Evolutionary conservation across 164 flowering plant species (phyloP), one percentile per base, ranked within the genome.

Genomic region (Pachysandra terminalis): DNA sequence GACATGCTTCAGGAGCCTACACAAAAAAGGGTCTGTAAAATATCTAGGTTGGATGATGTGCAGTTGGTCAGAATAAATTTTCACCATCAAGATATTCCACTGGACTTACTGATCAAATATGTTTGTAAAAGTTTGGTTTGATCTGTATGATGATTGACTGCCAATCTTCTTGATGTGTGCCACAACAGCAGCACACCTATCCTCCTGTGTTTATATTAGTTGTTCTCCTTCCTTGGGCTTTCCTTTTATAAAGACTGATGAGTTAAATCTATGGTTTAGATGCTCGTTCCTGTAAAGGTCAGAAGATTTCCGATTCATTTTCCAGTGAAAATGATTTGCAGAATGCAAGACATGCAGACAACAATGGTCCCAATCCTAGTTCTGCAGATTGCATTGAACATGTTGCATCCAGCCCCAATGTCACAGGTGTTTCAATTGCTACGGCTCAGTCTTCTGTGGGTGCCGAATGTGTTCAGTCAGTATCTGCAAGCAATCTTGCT

Each of bases 371-470:
- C 61, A 61, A 9, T 77, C 71, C 72, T 66, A 75, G 65, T 59
- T 58, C 68, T 66, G 54, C 74, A 27, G 88, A 85, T 23, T 58
- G 74, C 70, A 52, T 71, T 41, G 87, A 84, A 67, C 83, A 65
- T 65, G 85, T 81, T 78, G 81, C 79, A 72, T 83, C 87, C 73
- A 82, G 87, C 73, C 74, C 74, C 64, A 82, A 81, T 70, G 67
- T 60, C 22, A 72, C 78, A n/a, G 83, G 85, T 19, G 65, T 77
- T 76, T 77, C 91, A 61, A 74, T 79, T 78, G 85, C 90, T 69
- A 75, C 83, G 68, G 77, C 87, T 75, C 91, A 81, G 67, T 82
- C 83, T 62, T 77, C 82, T 72, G 75, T 75, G 54, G 93, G 84
- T 40, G 82, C 75, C 59, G 99, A 95, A 62, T 85, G 81, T 73